Base-by-base conservation (phyloP, 306 rosid genomes). In the Fagus crenata region DNA sequence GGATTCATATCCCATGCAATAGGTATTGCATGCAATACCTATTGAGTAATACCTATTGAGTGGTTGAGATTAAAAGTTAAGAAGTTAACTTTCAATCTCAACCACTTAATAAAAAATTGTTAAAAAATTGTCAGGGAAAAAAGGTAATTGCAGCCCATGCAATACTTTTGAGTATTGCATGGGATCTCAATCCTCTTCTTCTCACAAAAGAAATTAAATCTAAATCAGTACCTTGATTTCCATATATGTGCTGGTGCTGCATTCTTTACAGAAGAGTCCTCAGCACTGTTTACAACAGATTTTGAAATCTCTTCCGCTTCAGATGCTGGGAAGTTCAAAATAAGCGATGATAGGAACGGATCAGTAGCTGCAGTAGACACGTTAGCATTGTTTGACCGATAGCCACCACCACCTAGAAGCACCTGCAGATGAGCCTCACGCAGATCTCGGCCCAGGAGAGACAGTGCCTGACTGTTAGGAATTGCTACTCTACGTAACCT, bases 381-480 rank as follows among this genome's bases (percentile, higher is more conserved):
- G 49, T 82, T 74, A 18, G 87, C 65, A 77, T 72, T 92, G 76
- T 81, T 87, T 51, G 96, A 81, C 78, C 93, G 93, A 80, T 87
- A 86, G 54, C 86, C 92, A 73, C 84, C 86, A n/a, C 89, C 84
- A 15, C 92, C 92, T n/a, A 92, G 85, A 81, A 96, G 98, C 75
- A 81, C 93, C 88, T 96, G 99, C 41, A 96, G 85, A 91, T 96
- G 97, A 76, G 99, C 96, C 86, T 96, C 99, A 5, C 98, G 97
- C 81, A 96, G 97, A 85, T 96, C 99, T 74, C 99, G 91, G 42
- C 98, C 90, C 78, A 92, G 85, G 28, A 96, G 91, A 53, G 92
- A 86, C 55, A 89, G 69, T 4, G 92, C 87, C 61, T 89, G 98
- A 79, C 93, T 88, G 86, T 84, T 92, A 15, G 99, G 99, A 78